A percentile compares a stretch with the other conserved stretches of the same genome.
Conservation (phyloP, 352 stramenopile genomes). For the Phytophthora constricta region DNA sequence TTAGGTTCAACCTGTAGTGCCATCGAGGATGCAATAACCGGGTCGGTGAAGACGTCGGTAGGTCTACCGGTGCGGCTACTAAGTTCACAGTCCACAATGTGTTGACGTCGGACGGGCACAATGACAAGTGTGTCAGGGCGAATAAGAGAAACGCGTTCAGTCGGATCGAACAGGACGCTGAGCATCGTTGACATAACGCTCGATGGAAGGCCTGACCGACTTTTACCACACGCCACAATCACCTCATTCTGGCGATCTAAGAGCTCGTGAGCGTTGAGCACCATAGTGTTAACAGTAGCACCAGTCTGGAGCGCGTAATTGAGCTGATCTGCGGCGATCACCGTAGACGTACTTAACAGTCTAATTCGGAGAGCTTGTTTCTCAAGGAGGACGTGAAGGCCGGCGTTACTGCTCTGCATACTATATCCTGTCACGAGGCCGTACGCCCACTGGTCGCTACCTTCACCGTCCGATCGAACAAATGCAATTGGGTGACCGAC, state of each 20-base stretch:
- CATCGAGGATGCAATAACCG: too few relatives aligned
- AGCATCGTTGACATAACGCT: slow-evolving; percentile 6
- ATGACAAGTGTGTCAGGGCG: slow-evolving; percentile 5
- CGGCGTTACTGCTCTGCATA: neutral
- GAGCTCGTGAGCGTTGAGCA: neutral
- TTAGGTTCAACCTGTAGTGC: too few relatives aligned
- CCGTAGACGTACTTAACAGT: neutral
- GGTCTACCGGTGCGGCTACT: neutral
- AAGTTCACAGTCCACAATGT: slow-evolving; percentile 13
- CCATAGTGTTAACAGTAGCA: neutral
- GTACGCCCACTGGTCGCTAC: slow-evolving; percentile 12
- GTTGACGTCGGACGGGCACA: neutral
- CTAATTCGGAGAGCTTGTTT: neutral
- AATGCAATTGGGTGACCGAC: slow-evolving; percentile 13
- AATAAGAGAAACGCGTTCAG: neutral
- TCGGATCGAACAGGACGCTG: neutral
- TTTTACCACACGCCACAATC: neutral
- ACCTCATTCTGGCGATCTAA: neutral
- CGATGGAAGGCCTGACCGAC: neutral
- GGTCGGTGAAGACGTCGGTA: slow-evolving; percentile 4
- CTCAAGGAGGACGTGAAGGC: neutral
- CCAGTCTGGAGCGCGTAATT: slow-evolving; percentile 10
- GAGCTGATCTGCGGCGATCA: slow-evolving; percentile 9
- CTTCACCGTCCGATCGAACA: neutral
- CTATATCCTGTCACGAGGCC: slow-evolving; percentile 15